Evolutionary conservation across 1,284 basidiomycete genomes (phyloP).

Genomic region (Melampsora abietis-canadensis): DNA sequence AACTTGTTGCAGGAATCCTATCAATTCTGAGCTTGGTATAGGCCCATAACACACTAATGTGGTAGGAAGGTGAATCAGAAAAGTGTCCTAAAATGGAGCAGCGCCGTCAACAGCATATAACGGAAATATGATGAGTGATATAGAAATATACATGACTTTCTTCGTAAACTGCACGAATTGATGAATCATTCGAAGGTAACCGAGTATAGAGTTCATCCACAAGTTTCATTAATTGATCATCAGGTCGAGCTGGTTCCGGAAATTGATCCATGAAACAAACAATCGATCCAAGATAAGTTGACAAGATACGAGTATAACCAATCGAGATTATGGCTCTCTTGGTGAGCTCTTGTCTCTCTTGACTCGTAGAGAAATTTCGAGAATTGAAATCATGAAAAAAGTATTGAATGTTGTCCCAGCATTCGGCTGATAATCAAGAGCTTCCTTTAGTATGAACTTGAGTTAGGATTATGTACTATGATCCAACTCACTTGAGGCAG

Average conservation of each 20-base stretch:
- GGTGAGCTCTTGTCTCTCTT: conserved; percentile 31
- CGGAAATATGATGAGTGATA: too few relatives aligned
- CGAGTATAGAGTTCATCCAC: not conserved
- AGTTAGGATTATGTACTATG: not conserved
- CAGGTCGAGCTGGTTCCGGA: not conserved
- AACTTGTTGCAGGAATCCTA: too few relatives aligned
- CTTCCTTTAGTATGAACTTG: not conserved
- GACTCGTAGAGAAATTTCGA: conserved; percentile 39
- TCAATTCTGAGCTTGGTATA: too few relatives aligned
- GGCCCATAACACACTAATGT: too few relatives aligned
- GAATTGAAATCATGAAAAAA: conserved; percentile 32
- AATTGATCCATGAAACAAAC: not conserved
- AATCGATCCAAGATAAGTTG: conserved; percentile 31
- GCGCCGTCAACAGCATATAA: too few relatives aligned
- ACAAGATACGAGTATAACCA: conserved; percentile 26
- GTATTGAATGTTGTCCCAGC: conserved; percentile 27
- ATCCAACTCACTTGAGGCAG: not conserved
- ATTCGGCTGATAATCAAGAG: conserved; percentile 6
- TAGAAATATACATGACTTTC: too few relatives aligned
- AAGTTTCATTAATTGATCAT: not conserved
- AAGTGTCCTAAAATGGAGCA: too few relatives aligned
- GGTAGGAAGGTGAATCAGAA: too few relatives aligned
- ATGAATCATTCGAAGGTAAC: not conserved
- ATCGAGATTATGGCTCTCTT: conserved; percentile 37
- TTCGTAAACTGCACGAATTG: not conserved